Conservation (phyloP, 2,329 filamentous ascomycete species). For the Colletotrichum sp. region DNA sequence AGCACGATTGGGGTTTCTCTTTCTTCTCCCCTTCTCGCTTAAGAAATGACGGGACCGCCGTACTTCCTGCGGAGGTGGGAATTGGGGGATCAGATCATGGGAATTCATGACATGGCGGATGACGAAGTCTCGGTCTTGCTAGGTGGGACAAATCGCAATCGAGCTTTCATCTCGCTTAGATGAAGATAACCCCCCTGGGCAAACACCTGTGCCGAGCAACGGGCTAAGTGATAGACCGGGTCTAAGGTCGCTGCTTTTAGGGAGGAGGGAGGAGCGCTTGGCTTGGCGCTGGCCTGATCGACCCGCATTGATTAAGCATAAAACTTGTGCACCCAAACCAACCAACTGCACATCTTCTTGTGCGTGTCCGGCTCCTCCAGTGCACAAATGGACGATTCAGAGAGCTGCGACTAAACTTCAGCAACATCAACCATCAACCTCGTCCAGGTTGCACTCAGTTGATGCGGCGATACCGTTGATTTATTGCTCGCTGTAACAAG, state of each 20-base stretch:
- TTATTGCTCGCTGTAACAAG: not conserved
- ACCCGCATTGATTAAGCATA: not conserved
- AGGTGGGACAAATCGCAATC: not conserved
- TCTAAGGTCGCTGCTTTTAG: not conserved
- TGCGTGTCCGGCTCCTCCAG: not conserved
- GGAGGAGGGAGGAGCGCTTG: not conserved
- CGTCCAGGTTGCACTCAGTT: not conserved
- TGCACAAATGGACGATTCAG: too few species aligned
- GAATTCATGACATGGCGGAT: not conserved
- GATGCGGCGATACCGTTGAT: not conserved
- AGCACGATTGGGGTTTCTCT: not conserved
- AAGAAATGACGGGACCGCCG: not conserved
- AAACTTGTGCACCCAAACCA: not conserved
- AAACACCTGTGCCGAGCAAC: not conserved
- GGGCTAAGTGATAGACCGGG: not conserved
- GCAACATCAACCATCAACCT: not conserved
- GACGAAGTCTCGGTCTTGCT: not conserved
- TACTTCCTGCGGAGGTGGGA: not conserved
- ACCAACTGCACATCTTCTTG: not conserved
- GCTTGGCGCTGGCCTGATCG: not conserved
- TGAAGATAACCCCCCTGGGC: not conserved
- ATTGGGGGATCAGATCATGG: not conserved
- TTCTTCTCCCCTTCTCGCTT: not conserved
- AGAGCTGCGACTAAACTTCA: too few species aligned
- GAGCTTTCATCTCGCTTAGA: not conserved